A percentile compares a stretch with the other conserved stretches of the same genome.
phyloP scores from a whole-genome alignment of 495 filamentous ascomycete species.

The Penicillium diatomitis region DNA sequence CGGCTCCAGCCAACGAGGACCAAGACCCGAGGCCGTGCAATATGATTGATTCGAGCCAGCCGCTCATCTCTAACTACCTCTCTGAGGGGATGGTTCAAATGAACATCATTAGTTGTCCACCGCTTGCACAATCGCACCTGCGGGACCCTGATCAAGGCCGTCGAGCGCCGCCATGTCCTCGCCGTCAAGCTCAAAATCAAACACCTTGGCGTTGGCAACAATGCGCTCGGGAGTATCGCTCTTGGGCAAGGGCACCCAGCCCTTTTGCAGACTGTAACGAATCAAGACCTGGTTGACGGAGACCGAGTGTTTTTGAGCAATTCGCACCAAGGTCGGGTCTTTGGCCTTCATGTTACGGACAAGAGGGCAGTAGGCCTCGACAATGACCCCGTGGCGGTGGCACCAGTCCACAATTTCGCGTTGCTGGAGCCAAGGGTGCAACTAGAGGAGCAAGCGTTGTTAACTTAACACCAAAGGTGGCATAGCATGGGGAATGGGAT shows the following conservation, averaged over 20 bases:
- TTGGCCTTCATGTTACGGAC: slow-evolving; percentile 53
- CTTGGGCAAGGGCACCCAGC: slow-evolving; percentile 67
- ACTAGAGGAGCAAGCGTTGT: slow-evolving; percentile 19
- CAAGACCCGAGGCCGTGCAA: too few species aligned
- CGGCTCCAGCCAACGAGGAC: too few species aligned
- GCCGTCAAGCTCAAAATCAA: slow-evolving; percentile 51
- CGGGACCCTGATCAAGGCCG: slow-evolving; percentile 52
- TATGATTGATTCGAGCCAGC: too few species aligned
- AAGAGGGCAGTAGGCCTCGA: slow-evolving; percentile 59
- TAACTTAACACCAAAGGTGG: not conserved
- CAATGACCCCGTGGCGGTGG: slow-evolving; percentile 46
- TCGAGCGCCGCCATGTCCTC: slow-evolving; percentile 58
- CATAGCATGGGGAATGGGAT: not conserved
- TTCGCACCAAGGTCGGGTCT: slow-evolving; percentile 41
- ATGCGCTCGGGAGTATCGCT: slow-evolving; percentile 55
- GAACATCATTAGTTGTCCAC: slow-evolving; percentile 34
- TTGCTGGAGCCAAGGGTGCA: slow-evolving; percentile 62
- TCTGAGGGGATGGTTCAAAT: too few species aligned
- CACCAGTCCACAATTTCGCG: slow-evolving; percentile 51
- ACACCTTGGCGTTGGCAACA: slow-evolving; percentile 55
- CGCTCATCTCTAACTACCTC: too few species aligned
- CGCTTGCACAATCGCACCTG: slow-evolving; percentile 44
- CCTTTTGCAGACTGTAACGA: slow-evolving; percentile 54
- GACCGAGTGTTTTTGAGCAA: slow-evolving; percentile 45
- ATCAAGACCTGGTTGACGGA: slow-evolving; percentile 46